phyloP scores from a whole-genome alignment of 2,329 filamentous ascomycete species.

The Ramularia endophylla region DNA sequence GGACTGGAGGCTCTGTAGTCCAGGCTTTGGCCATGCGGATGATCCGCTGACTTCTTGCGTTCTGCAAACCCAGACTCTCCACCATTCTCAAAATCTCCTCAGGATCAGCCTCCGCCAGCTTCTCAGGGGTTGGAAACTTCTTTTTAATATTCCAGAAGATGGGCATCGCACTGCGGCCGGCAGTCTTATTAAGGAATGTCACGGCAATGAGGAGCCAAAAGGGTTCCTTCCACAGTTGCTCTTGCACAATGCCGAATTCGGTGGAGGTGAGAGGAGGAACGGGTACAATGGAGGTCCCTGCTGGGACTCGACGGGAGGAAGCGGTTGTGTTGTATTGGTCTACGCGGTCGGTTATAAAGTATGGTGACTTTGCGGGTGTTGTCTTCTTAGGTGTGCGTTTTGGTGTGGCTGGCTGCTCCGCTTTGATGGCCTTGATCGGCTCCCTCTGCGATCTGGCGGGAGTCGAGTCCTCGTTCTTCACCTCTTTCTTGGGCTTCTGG shows the following conservation, averaged over 20 bases:
- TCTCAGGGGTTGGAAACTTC: slow-evolving; percentile 60
- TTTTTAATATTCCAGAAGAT: slow-evolving; percentile 64
- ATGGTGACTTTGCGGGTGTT: slow-evolving; percentile 22
- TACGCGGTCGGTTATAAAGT: slow-evolving; percentile 26
- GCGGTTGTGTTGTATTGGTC: slow-evolving; percentile 25
- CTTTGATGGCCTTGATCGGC: too few relatives aligned
- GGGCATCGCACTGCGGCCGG: slow-evolving; percentile 68
- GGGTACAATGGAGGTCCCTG: slow-evolving; percentile 42
- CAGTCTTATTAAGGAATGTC: slow-evolving; percentile 78
- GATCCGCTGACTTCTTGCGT: slow-evolving; percentile 60
- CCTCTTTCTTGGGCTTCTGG: too few relatives aligned
- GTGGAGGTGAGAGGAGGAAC: slow-evolving; percentile 62
- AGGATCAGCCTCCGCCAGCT: slow-evolving; percentile 54
- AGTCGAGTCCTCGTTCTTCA: too few relatives aligned
- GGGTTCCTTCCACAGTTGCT: slow-evolving; percentile 65
- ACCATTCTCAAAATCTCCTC: slow-evolving; percentile 59
- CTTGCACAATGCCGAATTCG: slow-evolving; percentile 76
- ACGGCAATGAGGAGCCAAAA: slow-evolving; percentile 78
- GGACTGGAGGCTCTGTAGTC: slow-evolving; percentile 56
- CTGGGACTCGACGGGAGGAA: slow-evolving; percentile 17
- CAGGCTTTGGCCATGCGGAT: slow-evolving; percentile 66
- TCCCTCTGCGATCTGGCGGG: too few relatives aligned
- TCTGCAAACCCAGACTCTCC: slow-evolving; percentile 63
- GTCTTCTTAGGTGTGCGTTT: not conserved
- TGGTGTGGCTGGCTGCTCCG: not conserved